Evolutionary conservation across 345 rosid species (phyloP).

Genomic region (Citrus sinensis): DNA sequence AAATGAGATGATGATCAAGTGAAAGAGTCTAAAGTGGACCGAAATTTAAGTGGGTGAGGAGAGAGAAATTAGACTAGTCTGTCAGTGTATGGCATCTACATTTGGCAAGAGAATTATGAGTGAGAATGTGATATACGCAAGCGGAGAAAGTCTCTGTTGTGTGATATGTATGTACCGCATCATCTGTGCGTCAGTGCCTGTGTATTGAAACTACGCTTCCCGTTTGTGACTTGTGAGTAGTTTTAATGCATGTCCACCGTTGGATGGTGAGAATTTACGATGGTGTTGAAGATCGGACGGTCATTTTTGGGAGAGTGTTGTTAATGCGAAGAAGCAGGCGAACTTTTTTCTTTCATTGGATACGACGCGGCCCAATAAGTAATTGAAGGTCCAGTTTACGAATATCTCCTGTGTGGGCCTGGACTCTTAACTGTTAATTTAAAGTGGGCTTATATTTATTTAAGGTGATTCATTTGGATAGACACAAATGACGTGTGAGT

Average conservation of each 20-base stretch:
- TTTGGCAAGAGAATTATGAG: no score
- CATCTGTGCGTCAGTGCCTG: no score
- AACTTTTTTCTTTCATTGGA: no score
- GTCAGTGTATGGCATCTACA: no score
- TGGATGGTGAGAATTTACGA: background rate
- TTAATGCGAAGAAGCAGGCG: background rate
- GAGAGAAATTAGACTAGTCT: background rate
- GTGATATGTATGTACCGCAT: no score
- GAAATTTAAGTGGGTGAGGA: background rate
- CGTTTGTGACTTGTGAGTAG: background rate
- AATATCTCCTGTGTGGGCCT: background rate
- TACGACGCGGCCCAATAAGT: background rate
- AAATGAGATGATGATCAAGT: background rate
- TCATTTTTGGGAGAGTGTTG: background rate
- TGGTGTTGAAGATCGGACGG: background rate
- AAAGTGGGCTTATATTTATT: background rate
- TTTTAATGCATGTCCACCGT: background rate
- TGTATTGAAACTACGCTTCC: no score
- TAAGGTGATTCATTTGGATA: background rate
- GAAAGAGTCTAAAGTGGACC: background rate
- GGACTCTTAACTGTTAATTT: background rate
- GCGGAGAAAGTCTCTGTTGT: background rate
- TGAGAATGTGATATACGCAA: background rate
- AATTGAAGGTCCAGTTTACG: background rate
- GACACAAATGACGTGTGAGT: no score